Conservation (phyloP, 208 protist species). For the Lotmaria passim region DNA sequence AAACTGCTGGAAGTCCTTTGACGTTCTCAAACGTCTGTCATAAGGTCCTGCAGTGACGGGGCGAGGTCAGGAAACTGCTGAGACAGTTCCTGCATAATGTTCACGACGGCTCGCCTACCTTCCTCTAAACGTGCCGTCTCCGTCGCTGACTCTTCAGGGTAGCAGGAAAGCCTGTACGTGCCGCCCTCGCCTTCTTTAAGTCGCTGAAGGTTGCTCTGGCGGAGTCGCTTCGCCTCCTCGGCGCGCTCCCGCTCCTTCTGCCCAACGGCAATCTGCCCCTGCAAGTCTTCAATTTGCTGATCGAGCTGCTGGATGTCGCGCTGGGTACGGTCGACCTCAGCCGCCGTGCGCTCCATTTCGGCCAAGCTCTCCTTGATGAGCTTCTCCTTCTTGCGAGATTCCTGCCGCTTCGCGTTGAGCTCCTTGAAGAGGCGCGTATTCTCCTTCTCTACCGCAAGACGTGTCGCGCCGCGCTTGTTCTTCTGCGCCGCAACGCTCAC, state of each 20-base stretch:
- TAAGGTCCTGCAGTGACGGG: conserved; percentile 66
- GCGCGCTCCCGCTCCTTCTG: conserved; percentile 69
- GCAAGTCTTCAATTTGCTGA: conserved; percentile 72
- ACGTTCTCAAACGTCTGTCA: conserved; percentile 47
- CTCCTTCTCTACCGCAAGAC: conserved; percentile 86
- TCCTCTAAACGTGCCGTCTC: conserved; percentile 71
- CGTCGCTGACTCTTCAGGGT: conserved; percentile 58
- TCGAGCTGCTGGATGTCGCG: conserved; percentile 76
- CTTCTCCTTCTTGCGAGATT: conserved; percentile 81
- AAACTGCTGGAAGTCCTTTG: background rate
- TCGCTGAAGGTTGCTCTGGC: conserved; percentile 81
- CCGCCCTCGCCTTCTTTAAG: conserved; percentile 86
- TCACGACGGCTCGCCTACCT: conserved; percentile 53
- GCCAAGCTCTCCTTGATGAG: conserved; percentile 84
- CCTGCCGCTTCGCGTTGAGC: conserved; percentile 85
- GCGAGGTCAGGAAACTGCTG: conserved; percentile 77
- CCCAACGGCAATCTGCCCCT: conserved; percentile 54
- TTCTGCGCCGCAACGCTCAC: conserved; percentile 67
- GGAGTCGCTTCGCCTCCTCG: conserved; percentile 81
- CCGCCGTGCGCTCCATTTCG: conserved; percentile 77
- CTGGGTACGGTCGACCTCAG: conserved; percentile 75
- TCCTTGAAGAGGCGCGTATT: conserved; percentile 88
- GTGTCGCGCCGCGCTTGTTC: conserved; percentile 69
- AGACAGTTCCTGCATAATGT: conserved; percentile 77
- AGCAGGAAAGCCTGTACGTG: conserved; percentile 78